A percentile compares a stretch with the other conserved stretches of the same genome.
These are phyloP conservation scores for Phytopythium litorale DNA, from an alignment of 352 stramenopile species.

Conservation along the genomic window DNA sequence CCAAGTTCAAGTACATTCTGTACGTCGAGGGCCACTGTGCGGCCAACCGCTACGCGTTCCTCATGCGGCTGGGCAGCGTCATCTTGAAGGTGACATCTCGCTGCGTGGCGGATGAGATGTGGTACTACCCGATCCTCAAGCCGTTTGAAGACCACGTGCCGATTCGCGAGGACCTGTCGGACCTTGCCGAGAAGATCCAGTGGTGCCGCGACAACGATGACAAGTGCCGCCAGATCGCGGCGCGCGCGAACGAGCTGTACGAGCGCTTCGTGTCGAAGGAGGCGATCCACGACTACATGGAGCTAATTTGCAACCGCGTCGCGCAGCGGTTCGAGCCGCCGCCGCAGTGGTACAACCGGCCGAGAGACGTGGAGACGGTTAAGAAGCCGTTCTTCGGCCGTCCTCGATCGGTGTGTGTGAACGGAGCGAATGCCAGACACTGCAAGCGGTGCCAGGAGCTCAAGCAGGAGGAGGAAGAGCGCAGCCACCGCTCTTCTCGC, in stretches of 20 bases:
- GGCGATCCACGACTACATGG: constrained; percentile 96
- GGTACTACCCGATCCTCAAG: constrained; percentile 94
- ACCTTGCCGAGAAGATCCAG: constrained; percentile 97
- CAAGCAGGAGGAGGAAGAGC: constrained; percentile 54
- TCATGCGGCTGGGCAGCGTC: constrained; percentile 97
- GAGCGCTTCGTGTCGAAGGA: constrained; percentile 90
- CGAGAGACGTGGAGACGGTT: constrained; percentile 46
- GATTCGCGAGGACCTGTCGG: constrained; percentile 95
- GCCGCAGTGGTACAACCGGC: constrained; percentile 61
- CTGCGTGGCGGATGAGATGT: constrained; percentile 97
- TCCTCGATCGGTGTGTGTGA: constrained; percentile 55
- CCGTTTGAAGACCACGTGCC: constrained; percentile 98
- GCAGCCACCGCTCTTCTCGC: constrained; percentile 14
- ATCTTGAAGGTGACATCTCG: constrained; percentile 95
- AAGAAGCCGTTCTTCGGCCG: constrained; percentile 55
- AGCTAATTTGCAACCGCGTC: constrained; percentile 94
- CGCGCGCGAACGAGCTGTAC: constrained; percentile 93
- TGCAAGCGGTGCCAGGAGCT: constrained; percentile 72
- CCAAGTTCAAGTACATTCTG: constrained; percentile 96
- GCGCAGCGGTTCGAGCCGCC: constrained; percentile 82
- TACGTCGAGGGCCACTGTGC: constrained; percentile 97
- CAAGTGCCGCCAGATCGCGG: constrained; percentile 94
- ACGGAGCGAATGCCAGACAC: constrained; percentile 42
- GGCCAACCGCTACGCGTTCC: constrained; percentile 97
- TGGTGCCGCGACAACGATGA: constrained; percentile 98